phyloP scores from a whole-genome alignment of 768 basidiomycete genomes.

The Lactarius evosmus region DNA sequence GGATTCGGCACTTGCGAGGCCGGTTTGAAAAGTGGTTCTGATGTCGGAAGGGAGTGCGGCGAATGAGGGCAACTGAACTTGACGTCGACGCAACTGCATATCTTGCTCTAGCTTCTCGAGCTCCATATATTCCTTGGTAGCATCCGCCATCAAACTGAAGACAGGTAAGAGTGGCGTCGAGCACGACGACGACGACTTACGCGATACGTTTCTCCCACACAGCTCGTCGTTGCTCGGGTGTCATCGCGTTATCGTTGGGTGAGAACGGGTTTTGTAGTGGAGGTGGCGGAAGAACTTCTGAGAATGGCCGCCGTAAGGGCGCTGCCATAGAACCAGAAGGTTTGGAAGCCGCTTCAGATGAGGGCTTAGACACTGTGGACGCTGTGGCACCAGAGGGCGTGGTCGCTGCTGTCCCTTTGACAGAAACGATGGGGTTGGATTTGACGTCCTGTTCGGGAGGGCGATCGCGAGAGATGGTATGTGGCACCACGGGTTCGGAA shows the following conservation, averaged over 20 bases:
- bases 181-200: slow-evolving; percentile 32
- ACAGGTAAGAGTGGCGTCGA: neutral
- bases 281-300: slow-evolving; percentile 17
- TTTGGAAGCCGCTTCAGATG: neutral
- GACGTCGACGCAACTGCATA: slow-evolving; percentile 29
- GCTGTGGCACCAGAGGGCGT: neutral
- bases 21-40: slow-evolving; percentile 30
- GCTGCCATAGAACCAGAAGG: neutral
- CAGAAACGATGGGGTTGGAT: neutral
- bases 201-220: slow-evolving; percentile 43
- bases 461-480: neutral
- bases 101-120: slow-evolving; percentile 24
- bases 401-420: neutral
- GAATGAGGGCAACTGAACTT: slow-evolving; percentile 30
- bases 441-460: neutral
- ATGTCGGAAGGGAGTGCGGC: slow-evolving; percentile 32
- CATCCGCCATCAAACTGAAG: slow-evolving; percentile 37
- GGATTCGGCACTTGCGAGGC: slow-evolving; percentile 31
- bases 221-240: slow-evolving; percentile 39
- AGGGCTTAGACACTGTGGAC: neutral
- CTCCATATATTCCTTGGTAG: slow-evolving; percentile 23
- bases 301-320: neutral
- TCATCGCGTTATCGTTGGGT: slow-evolving; percentile 26
- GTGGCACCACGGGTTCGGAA: neutral
- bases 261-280: neutral